Evolutionary conservation across 495 filamentous ascomycete genomes (phyloP).

Genomic region (Tuber borchii): DNA sequence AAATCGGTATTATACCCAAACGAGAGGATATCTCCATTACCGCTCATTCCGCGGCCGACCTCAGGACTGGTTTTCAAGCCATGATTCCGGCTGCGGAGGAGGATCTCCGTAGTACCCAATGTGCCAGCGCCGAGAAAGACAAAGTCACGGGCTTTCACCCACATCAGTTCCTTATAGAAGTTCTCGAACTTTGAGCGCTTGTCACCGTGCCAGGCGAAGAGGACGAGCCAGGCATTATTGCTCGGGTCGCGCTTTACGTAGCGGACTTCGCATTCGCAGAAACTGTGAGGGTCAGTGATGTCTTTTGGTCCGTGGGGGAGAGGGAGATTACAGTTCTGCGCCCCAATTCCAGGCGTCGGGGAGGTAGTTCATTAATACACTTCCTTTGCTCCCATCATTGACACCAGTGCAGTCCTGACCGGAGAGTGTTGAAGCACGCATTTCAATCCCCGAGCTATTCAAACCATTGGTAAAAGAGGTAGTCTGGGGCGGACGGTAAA

Average conservation of each 20-base stretch:
- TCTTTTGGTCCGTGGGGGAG: background rate
- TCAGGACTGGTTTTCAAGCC: conserved; percentile 54
- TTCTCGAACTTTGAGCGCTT: conserved; percentile 54
- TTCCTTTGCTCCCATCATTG: conserved; percentile 63
- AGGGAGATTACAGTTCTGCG: conserved; percentile 51
- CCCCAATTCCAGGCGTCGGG: conserved; percentile 72
- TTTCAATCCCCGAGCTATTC: conserved; percentile 57
- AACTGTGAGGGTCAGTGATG: conserved; percentile 35
- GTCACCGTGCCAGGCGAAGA: conserved; percentile 59
- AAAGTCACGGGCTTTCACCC: conserved; percentile 58
- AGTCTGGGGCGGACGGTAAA: conserved; percentile 55
- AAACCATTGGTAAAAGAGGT: conserved; percentile 56
- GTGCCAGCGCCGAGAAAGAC: conserved; percentile 58
- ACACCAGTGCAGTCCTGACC: conserved; percentile 59
- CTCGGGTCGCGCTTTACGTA: conserved; percentile 54
- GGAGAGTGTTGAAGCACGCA: conserved; percentile 54
- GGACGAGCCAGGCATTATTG: conserved; percentile 54
- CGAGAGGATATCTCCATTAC: conserved; percentile 60
- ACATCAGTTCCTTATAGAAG: conserved; percentile 58
- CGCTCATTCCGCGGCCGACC: conserved; percentile 59
- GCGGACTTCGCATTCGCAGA: conserved; percentile 64
- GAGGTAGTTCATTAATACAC: conserved; percentile 59
- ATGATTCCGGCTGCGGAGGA: conserved; percentile 57
- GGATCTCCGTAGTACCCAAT: conserved; percentile 60
- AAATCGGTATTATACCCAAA: conserved; percentile 52